These are phyloP conservation scores for Citrullus mucosospermus DNA, from an alignment of 306 rosid species.

Conservation along the genomic window DNA sequence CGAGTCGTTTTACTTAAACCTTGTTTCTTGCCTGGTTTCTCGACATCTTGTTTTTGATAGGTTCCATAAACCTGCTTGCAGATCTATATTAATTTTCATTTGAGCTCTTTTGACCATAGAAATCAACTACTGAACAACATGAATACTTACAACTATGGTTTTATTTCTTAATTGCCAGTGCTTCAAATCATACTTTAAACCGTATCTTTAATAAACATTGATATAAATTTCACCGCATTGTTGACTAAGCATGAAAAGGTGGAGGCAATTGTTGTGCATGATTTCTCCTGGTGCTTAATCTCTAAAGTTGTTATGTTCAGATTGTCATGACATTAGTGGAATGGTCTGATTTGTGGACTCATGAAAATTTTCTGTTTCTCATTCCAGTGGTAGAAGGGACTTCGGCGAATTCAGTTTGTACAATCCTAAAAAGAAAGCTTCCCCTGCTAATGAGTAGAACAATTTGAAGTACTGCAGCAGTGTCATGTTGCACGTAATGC, in stretches of 20 bases:
- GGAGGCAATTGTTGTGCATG: neutral
- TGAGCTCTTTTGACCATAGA: neutral
- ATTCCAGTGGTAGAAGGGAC: constrained; percentile 79
- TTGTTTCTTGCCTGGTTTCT: neutral
- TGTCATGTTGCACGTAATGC: neutral
- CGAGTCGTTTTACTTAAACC: neutral
- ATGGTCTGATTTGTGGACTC: neutral
- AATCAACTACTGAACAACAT: neutral
- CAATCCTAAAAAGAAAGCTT: constrained; percentile 36
- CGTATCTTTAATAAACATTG: neutral
- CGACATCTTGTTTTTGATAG: neutral
- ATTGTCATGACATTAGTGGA: neutral
- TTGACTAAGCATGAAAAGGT: neutral
- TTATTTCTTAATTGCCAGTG: neutral
- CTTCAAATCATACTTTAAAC: neutral
- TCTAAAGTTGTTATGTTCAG: neutral
- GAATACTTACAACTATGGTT: neutral
- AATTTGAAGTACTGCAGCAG: neutral
- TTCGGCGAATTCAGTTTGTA: constrained; percentile 79
- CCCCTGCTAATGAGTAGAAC: neutral
- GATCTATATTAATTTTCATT: neutral
- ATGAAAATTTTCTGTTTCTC: constrained; percentile 5
- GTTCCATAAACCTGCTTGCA: neutral
- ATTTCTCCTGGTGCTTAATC: neutral
- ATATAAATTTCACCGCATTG: neutral